Base-by-base conservation (phyloP, 2,329 filamentous ascomycete genomes). In the Colletotrichum nymphaeae region DNA sequence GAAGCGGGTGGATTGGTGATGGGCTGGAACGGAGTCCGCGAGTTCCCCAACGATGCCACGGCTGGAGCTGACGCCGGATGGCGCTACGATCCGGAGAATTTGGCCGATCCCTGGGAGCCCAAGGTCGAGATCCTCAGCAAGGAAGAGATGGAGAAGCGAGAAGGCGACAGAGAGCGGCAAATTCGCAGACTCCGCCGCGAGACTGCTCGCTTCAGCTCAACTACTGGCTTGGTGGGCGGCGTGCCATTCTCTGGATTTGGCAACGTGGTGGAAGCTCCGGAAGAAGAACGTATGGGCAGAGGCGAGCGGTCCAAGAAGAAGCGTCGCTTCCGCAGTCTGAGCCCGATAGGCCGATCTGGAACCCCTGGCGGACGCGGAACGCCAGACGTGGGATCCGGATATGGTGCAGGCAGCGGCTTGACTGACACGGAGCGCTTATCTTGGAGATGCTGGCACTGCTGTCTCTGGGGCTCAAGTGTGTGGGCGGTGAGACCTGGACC, bases 401-500 rank as follows among this genome's bases (percentile, higher is more conserved):
- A 90, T 84, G 95, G 93, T 11, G 93, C 92, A 76, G 90, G 92
- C 52, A 89, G 91, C 55, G 85, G 89, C 69, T 86, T 97, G 68
- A 91, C 91, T 1, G 94, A 97, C 67, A 89, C 89, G 78, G 97
- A 98, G 86, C 89, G 95, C 77, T 87, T 90, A 75, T 92, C 88
- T 56, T 99, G 97, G 97, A 90, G 94, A 75, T 99, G 97, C 84
- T 87, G 87, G 57, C 96, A 98, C 83, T 99, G 97, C 82, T 88
- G 89, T 73, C 91, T 98, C 42, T 96, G 94, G 91, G 97, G 96
- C 19, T 93, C 93, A 62, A 93, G 95, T 32, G 95, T 98, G 9
- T 99, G 97, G 97, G 95, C 94, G 62, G 96, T 98, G 3, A 89
- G 97, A 78, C 95, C 98, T 83, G 97, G 97, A 28, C 97, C 97